Evolutionary conservation across 306 rosid species (phyloP).

Genomic region (Vachellia collinsii): DNA sequence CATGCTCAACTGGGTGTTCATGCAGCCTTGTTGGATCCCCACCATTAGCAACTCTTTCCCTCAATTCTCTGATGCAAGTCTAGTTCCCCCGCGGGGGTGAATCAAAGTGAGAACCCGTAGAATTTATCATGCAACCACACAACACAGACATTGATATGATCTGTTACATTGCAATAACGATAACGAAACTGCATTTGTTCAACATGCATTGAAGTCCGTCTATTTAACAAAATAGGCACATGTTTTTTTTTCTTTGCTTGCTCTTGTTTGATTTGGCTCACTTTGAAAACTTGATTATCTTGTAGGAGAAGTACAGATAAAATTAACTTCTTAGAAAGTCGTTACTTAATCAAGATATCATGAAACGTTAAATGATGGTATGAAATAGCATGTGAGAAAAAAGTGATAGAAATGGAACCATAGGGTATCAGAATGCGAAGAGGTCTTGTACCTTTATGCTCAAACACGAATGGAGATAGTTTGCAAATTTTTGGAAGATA

Average conservation of each 20-base stretch:
- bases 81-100: slow-evolving; percentile 26
- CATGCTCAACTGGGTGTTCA: slow-evolving; percentile 52
- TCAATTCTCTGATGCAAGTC: slow-evolving; percentile 77
- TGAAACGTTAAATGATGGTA: background rate
- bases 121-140: background rate
- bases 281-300: background rate
- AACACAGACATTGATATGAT: background rate
- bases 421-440: background rate
- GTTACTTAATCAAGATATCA: background rate
- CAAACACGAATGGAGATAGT: background rate
- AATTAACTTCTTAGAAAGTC: background rate
- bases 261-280: background rate
- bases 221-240: background rate
- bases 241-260: background rate
- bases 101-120: background rate
- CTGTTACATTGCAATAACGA: background rate
- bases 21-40: slow-evolving; percentile 89
- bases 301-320: background rate
- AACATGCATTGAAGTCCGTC: background rate
- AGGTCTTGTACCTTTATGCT: background rate
- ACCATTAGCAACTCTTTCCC: slow-evolving; percentile 93
- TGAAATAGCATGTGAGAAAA: background rate
- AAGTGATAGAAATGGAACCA: background rate
- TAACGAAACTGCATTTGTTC: background rate
- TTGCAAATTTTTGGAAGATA: background rate